Evolutionary conservation across 2,329 filamentous ascomycete genomes (phyloP), one percentile per base, ranked within the genome.

Genomic region (Colletotrichum musicola): DNA sequence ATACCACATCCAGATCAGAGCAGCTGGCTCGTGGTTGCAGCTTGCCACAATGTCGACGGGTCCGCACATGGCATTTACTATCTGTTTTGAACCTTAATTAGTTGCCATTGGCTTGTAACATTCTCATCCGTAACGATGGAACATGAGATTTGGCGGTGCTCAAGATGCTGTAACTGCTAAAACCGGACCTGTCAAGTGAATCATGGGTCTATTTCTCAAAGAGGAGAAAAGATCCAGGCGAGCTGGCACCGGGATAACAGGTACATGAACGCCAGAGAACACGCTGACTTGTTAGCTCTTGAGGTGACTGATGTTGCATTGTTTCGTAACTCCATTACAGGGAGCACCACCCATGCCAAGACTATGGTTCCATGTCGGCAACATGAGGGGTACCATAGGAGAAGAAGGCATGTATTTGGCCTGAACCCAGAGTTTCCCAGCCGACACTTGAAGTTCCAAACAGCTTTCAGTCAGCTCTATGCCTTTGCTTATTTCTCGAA

Each of bases 261-360:
- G 5, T 3, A 47, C 6, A 4, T 10, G 18, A 4, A 47, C 18
- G 44, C 6, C n/a, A 47, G 18, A 18, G 14, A 10, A 18, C 14
- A 47, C 12, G 18, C 44, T 18, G 27, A 35, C 30, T n/a, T 22
- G 57, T 25, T n/a, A 51, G 27, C 30, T 60, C 25, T 38, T 18
- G 30, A 38, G 20, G 13, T 12, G 22, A 25, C 22, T 4, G 30
- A 50, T 14, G 27, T 6, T 38, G 57, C 57, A 50, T 60, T 38
- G 16, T 14, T 27, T 10, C 16, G 16, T 25, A 10, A 42, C 13
- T 30, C 40, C 7, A 40, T 54, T 22, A 16, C 38, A 22, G 20
- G 20, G 22, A 14, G 22, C n/a, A 54, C 12, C 47, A 44, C 47
- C 6, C 47, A 4, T 61, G 62, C 55, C 66, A 68, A 60, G 55